Evolutionary conservation across 2,329 filamentous ascomycete genomes (phyloP).

Genomic region (Bimuria novae-zelandiae): DNA sequence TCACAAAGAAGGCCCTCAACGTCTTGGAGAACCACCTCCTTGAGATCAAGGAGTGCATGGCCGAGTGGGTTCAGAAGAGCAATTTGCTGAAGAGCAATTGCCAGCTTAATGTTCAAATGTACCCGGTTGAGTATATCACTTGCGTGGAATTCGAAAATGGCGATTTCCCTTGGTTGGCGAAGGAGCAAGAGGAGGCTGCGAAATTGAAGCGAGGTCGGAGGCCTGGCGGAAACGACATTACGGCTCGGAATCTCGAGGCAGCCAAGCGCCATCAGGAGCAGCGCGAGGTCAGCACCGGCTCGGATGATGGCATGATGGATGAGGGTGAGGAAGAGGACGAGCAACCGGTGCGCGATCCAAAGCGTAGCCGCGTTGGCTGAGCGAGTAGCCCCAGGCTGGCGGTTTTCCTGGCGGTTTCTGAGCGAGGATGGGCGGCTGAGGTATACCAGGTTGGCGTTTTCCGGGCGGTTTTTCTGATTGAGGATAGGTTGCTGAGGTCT

Average conservation of each 20-base stretch:
- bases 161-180: conserved; percentile 49
- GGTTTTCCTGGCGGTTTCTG: neutral
- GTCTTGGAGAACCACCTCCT: conserved; percentile 48
- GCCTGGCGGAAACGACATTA: conserved; percentile 36
- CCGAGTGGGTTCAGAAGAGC: conserved; percentile 42
- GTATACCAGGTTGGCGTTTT: neutral
- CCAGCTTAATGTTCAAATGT: conserved; percentile 45
- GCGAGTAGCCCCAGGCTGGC: neutral
- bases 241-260: conserved; percentile 27
- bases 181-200: conserved; percentile 6
- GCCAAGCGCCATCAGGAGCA: conserved; percentile 18
- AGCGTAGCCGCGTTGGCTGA: conserved; percentile 14
- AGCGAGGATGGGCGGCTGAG: neutral
- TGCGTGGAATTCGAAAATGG: conserved; percentile 48
- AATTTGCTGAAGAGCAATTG: conserved; percentile 48
- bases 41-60: conserved; percentile 51
- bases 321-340: conserved; percentile 15
- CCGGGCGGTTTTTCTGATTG: neutral
- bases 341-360: neutral
- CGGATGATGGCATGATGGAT: conserved; percentile 12
- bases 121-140: conserved; percentile 51
- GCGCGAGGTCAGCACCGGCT: conserved; percentile 10
- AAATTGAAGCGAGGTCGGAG: conserved; percentile 25
- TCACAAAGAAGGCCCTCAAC: conserved; percentile 50
- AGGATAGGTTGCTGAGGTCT: neutral